Evolutionary conservation across 306 rosid genomes (phyloP).

Genomic region (Corylus heterophylla): DNA sequence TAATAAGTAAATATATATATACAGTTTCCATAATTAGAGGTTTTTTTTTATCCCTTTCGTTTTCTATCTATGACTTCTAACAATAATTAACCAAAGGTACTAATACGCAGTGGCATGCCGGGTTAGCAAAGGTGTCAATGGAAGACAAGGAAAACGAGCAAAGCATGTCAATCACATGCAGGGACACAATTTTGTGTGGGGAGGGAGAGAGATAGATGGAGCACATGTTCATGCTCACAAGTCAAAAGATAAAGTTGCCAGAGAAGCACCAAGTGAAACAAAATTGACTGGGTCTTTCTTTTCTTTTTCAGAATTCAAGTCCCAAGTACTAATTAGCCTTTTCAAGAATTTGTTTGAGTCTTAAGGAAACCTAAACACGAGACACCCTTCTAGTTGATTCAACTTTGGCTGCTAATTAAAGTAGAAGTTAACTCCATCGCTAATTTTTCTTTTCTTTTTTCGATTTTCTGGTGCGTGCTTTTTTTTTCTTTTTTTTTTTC

Average conservation of each 20-base stretch:
- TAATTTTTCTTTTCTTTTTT: background rate
- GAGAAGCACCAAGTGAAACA: slow-evolving; percentile 5
- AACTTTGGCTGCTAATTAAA: background rate
- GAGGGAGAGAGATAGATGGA: background rate
- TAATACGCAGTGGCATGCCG: background rate
- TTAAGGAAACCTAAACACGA: background rate
- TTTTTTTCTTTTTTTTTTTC: background rate
- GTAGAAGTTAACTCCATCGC: background rate
- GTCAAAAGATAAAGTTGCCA: slow-evolving; percentile 16
- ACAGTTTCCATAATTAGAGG: no score
- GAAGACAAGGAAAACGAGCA: background rate
- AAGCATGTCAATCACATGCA: background rate
- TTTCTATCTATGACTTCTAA: no score
- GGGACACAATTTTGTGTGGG: background rate
- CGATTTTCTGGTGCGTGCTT: background rate
- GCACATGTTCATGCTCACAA: background rate
- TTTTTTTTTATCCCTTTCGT: no score
- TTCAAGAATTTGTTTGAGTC: background rate
- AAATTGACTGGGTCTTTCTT: slow-evolving; percentile 2
- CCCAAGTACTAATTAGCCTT: background rate
- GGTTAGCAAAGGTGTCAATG: background rate
- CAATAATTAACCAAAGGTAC: no score
- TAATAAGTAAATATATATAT: no score
- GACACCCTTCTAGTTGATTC: no score
- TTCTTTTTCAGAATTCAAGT: slow-evolving; percentile 2